phyloP scores from a whole-genome alignment of 1,284 basidiomycete genomes.

The Ustilago bromivora region DNA sequence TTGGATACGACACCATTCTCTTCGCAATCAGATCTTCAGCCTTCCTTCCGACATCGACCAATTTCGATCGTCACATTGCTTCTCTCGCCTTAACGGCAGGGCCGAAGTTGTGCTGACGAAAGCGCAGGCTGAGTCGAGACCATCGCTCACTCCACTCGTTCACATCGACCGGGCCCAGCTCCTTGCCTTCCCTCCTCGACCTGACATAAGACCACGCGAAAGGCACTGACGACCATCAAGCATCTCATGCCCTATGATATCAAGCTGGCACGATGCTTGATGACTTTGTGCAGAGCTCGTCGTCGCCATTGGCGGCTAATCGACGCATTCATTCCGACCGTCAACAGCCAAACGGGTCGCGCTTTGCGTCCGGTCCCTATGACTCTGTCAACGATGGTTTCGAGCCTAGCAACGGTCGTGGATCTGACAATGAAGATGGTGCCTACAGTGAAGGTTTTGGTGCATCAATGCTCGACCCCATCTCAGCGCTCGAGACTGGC shows the following conservation, averaged over 20 bases:
- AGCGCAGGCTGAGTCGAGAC: not conserved
- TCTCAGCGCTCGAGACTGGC: slow-evolving; percentile 60
- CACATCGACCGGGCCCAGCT: not conserved
- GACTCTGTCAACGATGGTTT: slow-evolving; percentile 43
- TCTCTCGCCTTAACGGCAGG: not conserved
- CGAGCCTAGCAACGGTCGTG: slow-evolving; percentile 14
- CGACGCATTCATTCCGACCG: slow-evolving; percentile 8
- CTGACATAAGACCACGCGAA: not conserved
- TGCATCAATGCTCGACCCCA: slow-evolving; percentile 38
- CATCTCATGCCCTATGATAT: not conserved
- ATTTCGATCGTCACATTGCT: not conserved
- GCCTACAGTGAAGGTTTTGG: slow-evolving; percentile 15
- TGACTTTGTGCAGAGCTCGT: slow-evolving; percentile 54
- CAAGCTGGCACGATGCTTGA: slow-evolving; percentile 35
- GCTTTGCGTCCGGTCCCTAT: slow-evolving; percentile 7
- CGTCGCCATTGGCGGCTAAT: slow-evolving; percentile 22
- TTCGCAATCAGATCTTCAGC: not conserved
- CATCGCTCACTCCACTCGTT: not conserved
- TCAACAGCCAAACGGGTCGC: slow-evolving; percentile 6
- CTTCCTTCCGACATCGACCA: not conserved
- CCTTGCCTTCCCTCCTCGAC: not conserved
- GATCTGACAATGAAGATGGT: not conserved
- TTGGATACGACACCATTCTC: slow-evolving; percentile 1
- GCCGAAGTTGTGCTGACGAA: not conserved
- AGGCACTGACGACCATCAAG: not conserved